Evolutionary conservation across 805 yeast species (phyloP).

Genomic region (Phaffomyces opuntiae): DNA sequence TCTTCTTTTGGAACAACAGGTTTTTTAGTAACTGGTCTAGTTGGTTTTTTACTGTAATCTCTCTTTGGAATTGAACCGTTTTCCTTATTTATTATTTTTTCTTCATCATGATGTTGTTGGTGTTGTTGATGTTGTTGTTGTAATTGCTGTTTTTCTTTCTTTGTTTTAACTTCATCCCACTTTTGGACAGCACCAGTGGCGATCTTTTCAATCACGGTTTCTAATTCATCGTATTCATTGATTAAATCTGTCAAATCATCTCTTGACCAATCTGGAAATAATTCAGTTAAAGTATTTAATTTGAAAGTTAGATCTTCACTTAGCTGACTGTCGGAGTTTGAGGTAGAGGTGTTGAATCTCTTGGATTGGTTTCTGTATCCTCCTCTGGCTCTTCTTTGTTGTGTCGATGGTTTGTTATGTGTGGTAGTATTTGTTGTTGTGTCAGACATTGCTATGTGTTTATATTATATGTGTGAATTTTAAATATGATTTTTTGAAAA

Average conservation of each 20-base stretch:
- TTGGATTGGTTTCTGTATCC: slow-evolving; percentile 40
- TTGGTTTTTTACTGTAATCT: slow-evolving; percentile 8
- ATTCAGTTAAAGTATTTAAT: slow-evolving; percentile 59
- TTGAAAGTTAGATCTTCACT: slow-evolving; percentile 30
- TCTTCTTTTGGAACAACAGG: slow-evolving; percentile 14
- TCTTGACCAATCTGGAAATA: slow-evolving; percentile 91
- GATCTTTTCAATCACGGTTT: slow-evolving; percentile 77
- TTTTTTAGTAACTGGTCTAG: slow-evolving; percentile 7
- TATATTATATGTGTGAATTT: background rate
- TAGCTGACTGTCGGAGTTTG: slow-evolving; percentile 15
- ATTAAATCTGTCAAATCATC: slow-evolving; percentile 77
- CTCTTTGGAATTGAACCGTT: slow-evolving; percentile 11
- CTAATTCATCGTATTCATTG: slow-evolving; percentile 70
- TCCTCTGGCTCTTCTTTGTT: slow-evolving; percentile 23
- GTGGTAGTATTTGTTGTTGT: slow-evolving; percentile 3
- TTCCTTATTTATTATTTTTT: slow-evolving; percentile 18
- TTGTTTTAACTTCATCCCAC: slow-evolving; percentile 90
- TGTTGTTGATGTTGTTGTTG: slow-evolving; percentile 9
- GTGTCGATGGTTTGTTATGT: slow-evolving; percentile 8
- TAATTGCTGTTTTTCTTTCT: slow-evolving; percentile 40
- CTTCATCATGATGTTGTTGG: slow-evolving; percentile 11
- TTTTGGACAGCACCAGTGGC: slow-evolving; percentile 83
- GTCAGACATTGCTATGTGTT: slow-evolving; percentile 7
- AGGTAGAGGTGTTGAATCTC: slow-evolving; percentile 26
- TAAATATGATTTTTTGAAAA: background rate